phyloP scores from a whole-genome alignment of 768 basidiomycete genomes.

The Daedaleopsis sinensis region DNA sequence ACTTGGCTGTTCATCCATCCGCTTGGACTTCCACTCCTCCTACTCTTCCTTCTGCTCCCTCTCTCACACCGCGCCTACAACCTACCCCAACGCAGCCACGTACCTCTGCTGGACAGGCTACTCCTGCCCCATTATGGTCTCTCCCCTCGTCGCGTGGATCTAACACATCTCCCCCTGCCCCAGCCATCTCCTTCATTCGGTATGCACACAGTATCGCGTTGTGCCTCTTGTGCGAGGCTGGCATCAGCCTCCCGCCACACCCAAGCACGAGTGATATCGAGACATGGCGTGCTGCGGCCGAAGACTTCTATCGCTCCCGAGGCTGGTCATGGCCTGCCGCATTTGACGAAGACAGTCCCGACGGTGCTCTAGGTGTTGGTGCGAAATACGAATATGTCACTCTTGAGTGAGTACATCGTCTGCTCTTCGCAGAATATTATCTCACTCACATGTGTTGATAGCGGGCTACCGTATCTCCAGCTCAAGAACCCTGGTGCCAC shows the following conservation, averaged over 20 bases:
- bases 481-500: constrained; percentile 46
- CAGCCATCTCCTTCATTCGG: constrained; percentile 6
- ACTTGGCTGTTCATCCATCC: constrained; percentile 80
- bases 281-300: constrained; percentile 22
- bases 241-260: constrained; percentile 2
- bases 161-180: not conserved
- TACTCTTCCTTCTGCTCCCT: constrained; percentile 24
- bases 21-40: constrained; percentile 69
- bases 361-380: constrained; percentile 25
- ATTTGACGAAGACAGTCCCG: constrained; percentile 42
- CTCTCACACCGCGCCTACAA: not conserved
- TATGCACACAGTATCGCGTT: constrained; percentile 13
- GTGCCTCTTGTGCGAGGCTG: constrained; percentile 4
- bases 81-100: not conserved
- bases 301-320: constrained; percentile 33
- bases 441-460: constrained; percentile 24
- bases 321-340: constrained; percentile 48
- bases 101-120: constrained; percentile 3
- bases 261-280: constrained; percentile 12
- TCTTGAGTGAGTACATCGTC: constrained; percentile 32
- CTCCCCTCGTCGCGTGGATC: not conserved
- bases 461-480: constrained; percentile 57
- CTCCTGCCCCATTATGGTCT: not conserved
- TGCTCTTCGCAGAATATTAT: not conserved
- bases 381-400: constrained; percentile 37